These are phyloP conservation scores for Metarhizium album DNA, from an alignment of 2,329 filamentous ascomycete species.

Conservation along the genomic window DNA sequence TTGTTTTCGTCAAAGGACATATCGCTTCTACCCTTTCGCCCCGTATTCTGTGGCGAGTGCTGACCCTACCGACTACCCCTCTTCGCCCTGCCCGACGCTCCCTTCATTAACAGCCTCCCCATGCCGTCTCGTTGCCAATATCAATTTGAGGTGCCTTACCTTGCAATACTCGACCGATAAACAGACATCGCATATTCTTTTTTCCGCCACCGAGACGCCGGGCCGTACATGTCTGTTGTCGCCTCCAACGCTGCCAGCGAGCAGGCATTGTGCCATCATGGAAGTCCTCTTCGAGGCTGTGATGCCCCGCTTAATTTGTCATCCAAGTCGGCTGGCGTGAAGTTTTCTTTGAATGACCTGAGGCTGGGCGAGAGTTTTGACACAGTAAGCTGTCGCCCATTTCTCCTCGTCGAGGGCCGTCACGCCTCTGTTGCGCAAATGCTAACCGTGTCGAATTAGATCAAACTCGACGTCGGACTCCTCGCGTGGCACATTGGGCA, in stretches of 20 bases:
- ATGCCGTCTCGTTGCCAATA: background rate
- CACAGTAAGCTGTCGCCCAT: slow-evolving; percentile 3
- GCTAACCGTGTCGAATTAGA: background rate
- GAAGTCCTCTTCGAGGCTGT: background rate
- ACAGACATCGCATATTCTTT: background rate
- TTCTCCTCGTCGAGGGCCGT: background rate
- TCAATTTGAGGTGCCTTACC: background rate
- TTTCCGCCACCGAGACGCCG: background rate
- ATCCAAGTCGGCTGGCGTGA: background rate
- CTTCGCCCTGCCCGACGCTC: too few relatives aligned
- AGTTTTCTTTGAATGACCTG: slow-evolving; percentile 6
- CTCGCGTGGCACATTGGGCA: slow-evolving; percentile 7
- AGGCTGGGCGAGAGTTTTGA: slow-evolving; percentile 8
- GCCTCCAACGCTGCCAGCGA: slow-evolving; percentile 3
- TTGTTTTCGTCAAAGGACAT: background rate
- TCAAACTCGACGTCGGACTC: slow-evolving; percentile 8
- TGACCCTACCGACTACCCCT: too few relatives aligned
- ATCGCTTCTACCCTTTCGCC: too few relatives aligned
- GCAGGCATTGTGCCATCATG: background rate
- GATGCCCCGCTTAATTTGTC: slow-evolving; percentile 3
- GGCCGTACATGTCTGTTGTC: slow-evolving; percentile 6
- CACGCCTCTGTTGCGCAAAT: background rate
- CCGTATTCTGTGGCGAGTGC: too few relatives aligned
- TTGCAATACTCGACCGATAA: background rate
- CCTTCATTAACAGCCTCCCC: background rate